These are phyloP conservation scores for Termitomyces sp. DNA, from an alignment of 768 basidiomycete genomes.

Conservation along the genomic window DNA sequence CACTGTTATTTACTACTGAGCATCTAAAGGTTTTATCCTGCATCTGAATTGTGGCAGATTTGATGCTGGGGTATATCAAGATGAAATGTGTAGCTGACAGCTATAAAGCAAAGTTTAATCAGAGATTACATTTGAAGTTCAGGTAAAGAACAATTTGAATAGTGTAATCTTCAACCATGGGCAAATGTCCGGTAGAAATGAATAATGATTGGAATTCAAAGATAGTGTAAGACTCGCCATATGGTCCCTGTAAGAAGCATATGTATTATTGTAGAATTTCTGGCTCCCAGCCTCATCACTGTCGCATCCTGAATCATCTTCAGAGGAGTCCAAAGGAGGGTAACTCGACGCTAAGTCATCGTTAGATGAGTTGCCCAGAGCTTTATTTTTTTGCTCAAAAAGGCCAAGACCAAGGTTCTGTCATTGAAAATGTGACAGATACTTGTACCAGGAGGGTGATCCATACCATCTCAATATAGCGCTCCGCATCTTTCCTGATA, in stretches of 20 bases:
- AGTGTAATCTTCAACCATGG: too few species aligned
- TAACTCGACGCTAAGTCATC: conserved; percentile 15
- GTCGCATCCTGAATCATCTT: conserved; percentile 18
- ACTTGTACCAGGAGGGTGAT: neutral
- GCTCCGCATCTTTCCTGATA: conserved; percentile 38
- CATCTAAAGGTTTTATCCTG: too few species aligned
- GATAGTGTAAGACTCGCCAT: neutral
- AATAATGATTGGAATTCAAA: neutral
- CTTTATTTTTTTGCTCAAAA: conserved; percentile 37
- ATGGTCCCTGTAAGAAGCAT: neutral
- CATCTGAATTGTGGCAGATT: too few species aligned
- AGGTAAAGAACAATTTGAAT: neutral
- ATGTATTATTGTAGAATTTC: neutral
- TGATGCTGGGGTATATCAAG: too few species aligned
- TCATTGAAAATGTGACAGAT: neutral
- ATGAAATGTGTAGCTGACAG: too few species aligned
- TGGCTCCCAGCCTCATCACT: neutral
- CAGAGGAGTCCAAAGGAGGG: conserved; percentile 23
- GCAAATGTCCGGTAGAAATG: neutral
- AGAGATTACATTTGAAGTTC: neutral
- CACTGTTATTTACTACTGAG: too few species aligned
- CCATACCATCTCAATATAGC: conserved; percentile 66
- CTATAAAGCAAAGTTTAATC: too few species aligned
- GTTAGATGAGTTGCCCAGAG: conserved; percentile 7
- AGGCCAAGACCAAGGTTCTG: conserved; percentile 65